Evolutionary conservation across 2,329 filamentous ascomycete species (phyloP), one percentile per base, ranked within the genome.

Genomic region (Paracorniculantispora psalliotae): DNA sequence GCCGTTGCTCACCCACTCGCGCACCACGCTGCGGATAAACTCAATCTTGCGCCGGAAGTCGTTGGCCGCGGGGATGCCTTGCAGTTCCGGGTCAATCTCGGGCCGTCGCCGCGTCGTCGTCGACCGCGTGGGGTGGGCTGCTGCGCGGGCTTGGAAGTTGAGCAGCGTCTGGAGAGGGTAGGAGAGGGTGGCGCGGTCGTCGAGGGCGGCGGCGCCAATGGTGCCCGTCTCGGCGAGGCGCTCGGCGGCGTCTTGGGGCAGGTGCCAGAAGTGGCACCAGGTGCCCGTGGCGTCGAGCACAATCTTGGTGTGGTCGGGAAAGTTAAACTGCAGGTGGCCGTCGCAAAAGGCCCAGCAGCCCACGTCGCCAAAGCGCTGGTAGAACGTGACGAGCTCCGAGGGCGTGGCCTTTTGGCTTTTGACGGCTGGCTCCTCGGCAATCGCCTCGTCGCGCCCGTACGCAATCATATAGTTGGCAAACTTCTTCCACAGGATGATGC

Each of bases 261-360:
- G 82, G 67, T 90, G 87, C 75, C 89, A 89, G 69, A 92, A 91
- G 69, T 90, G 88, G 65, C 89, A 88, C 79, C 86, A 88, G 1
- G 81, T 84, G n/a, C 88, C 90, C 30, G 88, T 83, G 1, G 87
- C 77, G 60, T 91, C 90, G 26, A 94, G 76, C 13, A 93, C 87
- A 57, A 94, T 83, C 74, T 94, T 94, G 61, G 90, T 93, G 71
- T 94, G 90, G 65, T 94, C 90, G 2, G 90, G 90, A 71, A 94
- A 94, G 74, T 94, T 93, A 74, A 93, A 90, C 83, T 91, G 89
- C 64, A 92, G 80, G 66, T 90, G 89, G 2, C 90, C 90, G 69
- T 93, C 89, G 59, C 83, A 84, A 67, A 93, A 93, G 52, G 86
- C 85, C 89, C 89, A 92, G 72, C 90, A 88, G 17, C 89, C 89